Evolutionary conservation across 2,329 filamentous ascomycete genomes (phyloP), one percentile per base, ranked within the genome.

Genomic region (Graphilbum fragrans): DNA sequence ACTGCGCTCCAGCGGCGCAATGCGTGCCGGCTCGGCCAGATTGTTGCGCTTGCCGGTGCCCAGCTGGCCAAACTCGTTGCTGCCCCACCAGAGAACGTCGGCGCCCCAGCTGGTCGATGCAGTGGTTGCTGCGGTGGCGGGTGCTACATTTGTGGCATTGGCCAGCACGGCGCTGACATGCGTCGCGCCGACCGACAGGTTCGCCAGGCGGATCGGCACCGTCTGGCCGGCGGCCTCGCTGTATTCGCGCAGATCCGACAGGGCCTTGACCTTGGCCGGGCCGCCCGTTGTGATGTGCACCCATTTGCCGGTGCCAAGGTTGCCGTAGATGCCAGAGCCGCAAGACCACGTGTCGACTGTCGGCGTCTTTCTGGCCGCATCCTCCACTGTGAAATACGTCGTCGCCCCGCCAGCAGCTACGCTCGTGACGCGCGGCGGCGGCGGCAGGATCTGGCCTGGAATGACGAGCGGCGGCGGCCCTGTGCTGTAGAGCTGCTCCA

Each of bases 51-150:
- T 93, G 22, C 92, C 88, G 1, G 83, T 95, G 12, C 92, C 92
- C 21, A 98, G 74, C 62, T 98, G 92, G 59, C 83, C 95, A 57
- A 81, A 76, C 63, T 96, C 88, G 54, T 96, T 98, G 41, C 86
- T 86, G 47, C 92, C 92, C 86, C 88, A 98, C 68, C 86, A 93
- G 2, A 96, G 59, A 23, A 88, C 80, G 57, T 96, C 92, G 5
- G 82, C 78, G 38, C 92, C 92, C 76, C 80, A 94, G 56, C 92
- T 88, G 2, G 80, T 86, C 53, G 87, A 82, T 49, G 84, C 82
- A 33, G 74, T 65, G 2, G 71, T 70, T n/a, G n/a, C n/a, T 16
- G 52, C 66, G 41, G 56, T 61, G 46, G 52, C 57, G 2, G 69
- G 64, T n/a, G n/a, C 2, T 6, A 87, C 69, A 41, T 78, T 69